Conservation (phyloP, 169 alveolate genomes). For the Plasmodium vinckei region DNA sequence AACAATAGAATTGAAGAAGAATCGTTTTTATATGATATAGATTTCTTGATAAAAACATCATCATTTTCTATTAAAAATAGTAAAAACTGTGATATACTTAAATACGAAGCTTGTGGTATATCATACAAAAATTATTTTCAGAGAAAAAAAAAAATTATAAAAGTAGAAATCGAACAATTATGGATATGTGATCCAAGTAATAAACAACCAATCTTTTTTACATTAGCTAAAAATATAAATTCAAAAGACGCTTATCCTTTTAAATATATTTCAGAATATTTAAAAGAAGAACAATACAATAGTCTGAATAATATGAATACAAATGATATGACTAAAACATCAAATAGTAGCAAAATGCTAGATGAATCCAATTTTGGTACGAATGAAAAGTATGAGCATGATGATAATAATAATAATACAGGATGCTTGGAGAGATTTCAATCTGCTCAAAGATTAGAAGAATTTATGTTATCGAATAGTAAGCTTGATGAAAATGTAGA, state of each 20-base stretch:
- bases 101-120: conserved; percentile 77
- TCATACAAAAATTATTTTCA: conserved; percentile 70
- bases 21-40: conserved; percentile 68
- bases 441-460: conserved; percentile 46
- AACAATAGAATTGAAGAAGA: conserved; percentile 39
- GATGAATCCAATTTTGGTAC: neutral
- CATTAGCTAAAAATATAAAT: conserved; percentile 53
- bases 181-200: conserved; percentile 78
- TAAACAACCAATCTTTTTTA: conserved; percentile 75
- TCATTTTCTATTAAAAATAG: conserved; percentile 70
- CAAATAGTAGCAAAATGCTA: neutral
- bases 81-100: conserved; percentile 42
- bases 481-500: neutral
- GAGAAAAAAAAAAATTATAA: conserved; percentile 55
- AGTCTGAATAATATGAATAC: neutral
- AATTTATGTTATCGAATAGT: conserved; percentile 9
- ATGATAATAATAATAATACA: conserved; percentile 1
- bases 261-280: conserved; percentile 49
- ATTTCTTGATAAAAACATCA: conserved; percentile 71
- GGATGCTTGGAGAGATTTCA: conserved; percentile 17
- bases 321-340: neutral
- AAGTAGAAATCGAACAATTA: conserved; percentile 75
- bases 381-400: neutral
- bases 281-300: conserved; percentile 41
- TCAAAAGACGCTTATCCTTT: conserved; percentile 70